These are phyloP conservation scores for Talinum fruticosum DNA, from an alignment of 148 eudicot genomes.

Conservation along the genomic window DNA sequence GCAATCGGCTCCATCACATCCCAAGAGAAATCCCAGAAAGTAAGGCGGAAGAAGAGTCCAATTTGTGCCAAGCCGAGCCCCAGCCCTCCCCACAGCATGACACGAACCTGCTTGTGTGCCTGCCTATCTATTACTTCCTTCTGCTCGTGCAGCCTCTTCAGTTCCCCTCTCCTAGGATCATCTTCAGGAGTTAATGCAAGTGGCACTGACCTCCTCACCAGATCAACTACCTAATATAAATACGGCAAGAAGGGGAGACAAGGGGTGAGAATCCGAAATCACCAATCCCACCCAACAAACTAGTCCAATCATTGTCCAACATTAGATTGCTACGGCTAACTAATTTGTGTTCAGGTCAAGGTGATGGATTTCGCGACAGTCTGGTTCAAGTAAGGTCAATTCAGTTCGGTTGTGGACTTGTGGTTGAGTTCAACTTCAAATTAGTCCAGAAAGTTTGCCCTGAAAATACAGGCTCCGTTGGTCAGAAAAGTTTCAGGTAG, in stretches of 20 bases:
- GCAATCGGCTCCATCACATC: slow-evolving; percentile 97
- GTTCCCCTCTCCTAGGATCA: slow-evolving; percentile 74
- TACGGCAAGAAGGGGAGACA: neutral
- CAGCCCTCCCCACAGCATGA: slow-evolving; percentile 78
- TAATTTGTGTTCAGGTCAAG: neutral
- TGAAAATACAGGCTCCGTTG: neutral
- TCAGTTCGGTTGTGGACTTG: neutral
- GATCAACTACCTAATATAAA: slow-evolving; percentile 69
- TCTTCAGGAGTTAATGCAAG: slow-evolving; percentile 80
- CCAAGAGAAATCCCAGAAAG: slow-evolving; percentile 99
- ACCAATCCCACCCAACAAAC: neutral
- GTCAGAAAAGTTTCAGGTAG: neutral
- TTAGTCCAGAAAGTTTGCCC: neutral
- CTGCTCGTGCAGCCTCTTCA: slow-evolving; percentile 52
- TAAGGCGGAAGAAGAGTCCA: slow-evolving; percentile 80
- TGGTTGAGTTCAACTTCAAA: neutral
- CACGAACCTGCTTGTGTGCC: slow-evolving; percentile 84
- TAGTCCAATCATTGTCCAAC: neutral
- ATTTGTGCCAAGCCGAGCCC: slow-evolving; percentile 59
- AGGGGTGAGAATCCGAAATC: neutral
- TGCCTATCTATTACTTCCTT: slow-evolving; percentile 67
- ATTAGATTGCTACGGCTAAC: neutral
- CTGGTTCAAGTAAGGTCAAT: neutral
- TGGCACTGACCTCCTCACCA: slow-evolving; percentile 84
- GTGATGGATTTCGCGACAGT: neutral